Base-by-base conservation (phyloP, 163 green algal genomes). In the Scenedesmus sp. region DNA sequence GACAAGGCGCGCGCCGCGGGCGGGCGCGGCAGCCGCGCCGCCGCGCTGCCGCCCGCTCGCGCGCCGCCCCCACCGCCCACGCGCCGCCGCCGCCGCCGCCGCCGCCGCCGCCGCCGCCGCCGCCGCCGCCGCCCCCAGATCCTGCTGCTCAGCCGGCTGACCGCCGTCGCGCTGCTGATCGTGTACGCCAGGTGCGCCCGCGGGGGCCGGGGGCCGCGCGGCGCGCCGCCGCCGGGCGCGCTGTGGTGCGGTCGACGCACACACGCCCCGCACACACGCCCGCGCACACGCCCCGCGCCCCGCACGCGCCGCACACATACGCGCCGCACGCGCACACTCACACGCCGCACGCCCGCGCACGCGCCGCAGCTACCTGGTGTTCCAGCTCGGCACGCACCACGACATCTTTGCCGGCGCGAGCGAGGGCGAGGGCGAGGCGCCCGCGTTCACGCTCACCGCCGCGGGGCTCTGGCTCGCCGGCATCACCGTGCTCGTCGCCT, bases 321-420 rank as follows among this genome's bases (percentile, higher is more conserved):
- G n/a, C n/a, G n/a, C n/a, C n/a, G n/a, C n/a, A n/a, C 3, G 85
- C 71, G 48, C n/a, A n/a, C n/a, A n/a, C n/a, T n/a, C n/a, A n/a
- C n/a, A n/a, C n/a, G n/a, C n/a, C n/a, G n/a, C n/a, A n/a, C n/a
- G n/a, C n/a, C n/a, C n/a, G n/a, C n/a, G n/a, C n/a, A n/a, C n/a
- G n/a, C n/a, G n/a, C n/a, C n/a, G n/a, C n/a, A n/a, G n/a, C n/a
- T 98, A 97, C 90, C 88, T 98, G 2, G 80, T 88, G 51, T 98
- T 98, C 85, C 89, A 95, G 87, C 90, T 98, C 24, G 83, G 91
- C 45, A 96, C 94, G 0, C 94, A 98, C 83, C 64, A 66, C 28
- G 67, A 92, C 58, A 57, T 90, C 29, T 92, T 94, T 62, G 60
- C 24, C 2, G 64, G 29, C n/a, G n/a, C 24, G 53, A 72, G 78